A percentile compares a stretch with the other conserved stretches of the same genome.
Conservation (phyloP, 768 basidiomycete genomes). For the Hericium erinaceus region DNA sequence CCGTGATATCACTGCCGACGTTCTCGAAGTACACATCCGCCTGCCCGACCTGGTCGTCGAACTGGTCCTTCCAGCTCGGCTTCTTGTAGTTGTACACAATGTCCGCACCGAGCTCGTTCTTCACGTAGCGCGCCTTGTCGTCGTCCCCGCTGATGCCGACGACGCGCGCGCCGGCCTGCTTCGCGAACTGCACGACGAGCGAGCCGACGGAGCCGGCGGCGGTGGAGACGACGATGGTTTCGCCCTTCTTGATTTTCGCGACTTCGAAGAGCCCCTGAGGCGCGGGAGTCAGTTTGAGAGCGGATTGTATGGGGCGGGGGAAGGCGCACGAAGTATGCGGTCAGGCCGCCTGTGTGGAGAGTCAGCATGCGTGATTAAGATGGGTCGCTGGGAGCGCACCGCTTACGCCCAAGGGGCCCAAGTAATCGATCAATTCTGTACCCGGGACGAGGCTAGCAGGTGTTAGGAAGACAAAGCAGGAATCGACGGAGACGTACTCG, state of each 20-base stretch:
- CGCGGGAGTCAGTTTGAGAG: background rate
- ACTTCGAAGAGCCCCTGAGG: slow-evolving; percentile 75
- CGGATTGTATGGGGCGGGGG: background rate
- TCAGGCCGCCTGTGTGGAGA: slow-evolving; percentile 47
- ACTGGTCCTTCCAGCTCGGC: slow-evolving; percentile 56
- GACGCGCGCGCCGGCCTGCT: slow-evolving; percentile 69
- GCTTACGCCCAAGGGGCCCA: slow-evolving; percentile 68
- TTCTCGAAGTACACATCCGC: slow-evolving; percentile 85
- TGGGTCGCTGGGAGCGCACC: slow-evolving; percentile 33
- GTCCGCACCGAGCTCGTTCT: slow-evolving; percentile 74
- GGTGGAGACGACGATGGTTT: slow-evolving; percentile 79
- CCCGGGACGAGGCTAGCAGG: slow-evolving; percentile 41
- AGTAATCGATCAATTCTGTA: slow-evolving; percentile 59
- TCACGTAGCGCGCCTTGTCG: slow-evolving; percentile 84
- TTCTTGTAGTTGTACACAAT: slow-evolving; percentile 85
- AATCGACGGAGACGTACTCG: slow-evolving; percentile 32
- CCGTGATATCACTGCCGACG: slow-evolving; percentile 74
- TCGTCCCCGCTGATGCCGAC: slow-evolving; percentile 79
- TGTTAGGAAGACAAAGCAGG: background rate
- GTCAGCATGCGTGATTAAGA: background rate
- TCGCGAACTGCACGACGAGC: slow-evolving; percentile 76
- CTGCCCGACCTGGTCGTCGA: slow-evolving; percentile 62
- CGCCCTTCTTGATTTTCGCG: slow-evolving; percentile 72
- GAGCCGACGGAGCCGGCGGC: slow-evolving; percentile 90
- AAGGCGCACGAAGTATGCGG: slow-evolving; percentile 72